phyloP scores from a whole-genome alignment of 805 yeast genomes.

The Suhomyces pyralidae region DNA sequence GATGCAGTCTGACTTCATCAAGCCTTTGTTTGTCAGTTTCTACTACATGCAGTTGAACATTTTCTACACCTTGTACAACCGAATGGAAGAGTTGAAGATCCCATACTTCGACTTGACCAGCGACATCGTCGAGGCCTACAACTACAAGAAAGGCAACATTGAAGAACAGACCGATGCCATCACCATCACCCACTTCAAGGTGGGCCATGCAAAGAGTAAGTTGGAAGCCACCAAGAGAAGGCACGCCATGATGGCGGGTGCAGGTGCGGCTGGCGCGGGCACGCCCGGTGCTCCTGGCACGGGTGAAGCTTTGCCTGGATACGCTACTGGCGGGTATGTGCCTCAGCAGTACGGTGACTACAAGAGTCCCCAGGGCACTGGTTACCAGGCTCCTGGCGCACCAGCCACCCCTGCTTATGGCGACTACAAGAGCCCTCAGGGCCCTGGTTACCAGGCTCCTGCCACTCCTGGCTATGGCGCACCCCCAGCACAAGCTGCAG shows the following conservation, averaged over 20 bases:
- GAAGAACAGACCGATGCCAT: slow-evolving; percentile 87
- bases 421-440: neutral
- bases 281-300: slow-evolving; percentile 18
- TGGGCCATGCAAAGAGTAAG: slow-evolving; percentile 83
- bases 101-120: slow-evolving; percentile 88
- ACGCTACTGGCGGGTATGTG: slow-evolving; percentile 15
- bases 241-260: slow-evolving; percentile 46
- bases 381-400: slow-evolving; percentile 6
- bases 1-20: slow-evolving; percentile 87
- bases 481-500: slow-evolving; percentile 11
- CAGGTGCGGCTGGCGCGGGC: slow-evolving; percentile 18
- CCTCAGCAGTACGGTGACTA: slow-evolving; percentile 24
- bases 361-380: slow-evolving; percentile 14
- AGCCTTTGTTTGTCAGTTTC: slow-evolving; percentile 89
- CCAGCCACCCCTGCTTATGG: slow-evolving; percentile 8
- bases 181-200: slow-evolving; percentile 85
- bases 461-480: slow-evolving; percentile 12
- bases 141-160: slow-evolving; percentile 80
- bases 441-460: neutral
- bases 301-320: slow-evolving; percentile 8
- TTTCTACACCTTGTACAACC: slow-evolving; percentile 84
- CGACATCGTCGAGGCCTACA: slow-evolving; percentile 80
- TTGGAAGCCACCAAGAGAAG: slow-evolving; percentile 79
- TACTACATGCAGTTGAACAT: slow-evolving; percentile 98
- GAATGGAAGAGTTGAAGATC: slow-evolving; percentile 94